These are phyloP conservation scores for Xylaria sp. DNA, from an alignment of 2,329 filamentous ascomycete genomes.

Conservation along the genomic window DNA sequence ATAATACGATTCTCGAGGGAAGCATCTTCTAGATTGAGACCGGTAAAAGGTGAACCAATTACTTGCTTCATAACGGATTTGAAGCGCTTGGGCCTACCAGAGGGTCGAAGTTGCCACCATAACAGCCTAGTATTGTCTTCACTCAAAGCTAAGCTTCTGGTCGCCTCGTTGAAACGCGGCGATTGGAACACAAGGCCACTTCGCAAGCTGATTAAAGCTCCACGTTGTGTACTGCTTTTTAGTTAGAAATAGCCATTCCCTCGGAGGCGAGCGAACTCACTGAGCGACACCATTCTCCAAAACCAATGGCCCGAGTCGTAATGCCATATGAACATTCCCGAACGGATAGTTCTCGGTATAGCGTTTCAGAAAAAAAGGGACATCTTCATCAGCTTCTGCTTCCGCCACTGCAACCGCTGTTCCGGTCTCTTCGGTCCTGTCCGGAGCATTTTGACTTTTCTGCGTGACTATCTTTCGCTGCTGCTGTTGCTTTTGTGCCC, in stretches of 20 bases:
- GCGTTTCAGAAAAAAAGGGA: slow-evolving; percentile 22
- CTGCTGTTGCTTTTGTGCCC: slow-evolving; percentile 1
- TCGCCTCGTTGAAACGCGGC: neutral
- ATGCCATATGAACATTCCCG: slow-evolving; percentile 23
- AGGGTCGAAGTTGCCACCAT: slow-evolving; percentile 18
- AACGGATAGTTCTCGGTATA: slow-evolving; percentile 22
- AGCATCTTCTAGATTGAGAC: slow-evolving; percentile 4
- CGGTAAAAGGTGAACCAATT: slow-evolving; percentile 17
- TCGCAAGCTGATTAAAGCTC: slow-evolving; percentile 16
- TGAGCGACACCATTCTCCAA: slow-evolving; percentile 22
- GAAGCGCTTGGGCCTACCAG: slow-evolving; percentile 15
- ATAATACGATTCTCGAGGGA: slow-evolving; percentile 14
- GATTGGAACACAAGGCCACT: neutral
- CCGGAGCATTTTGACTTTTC: slow-evolving; percentile 1
- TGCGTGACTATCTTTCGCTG: slow-evolving; percentile 18
- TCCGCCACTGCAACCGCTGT: slow-evolving; percentile 14
- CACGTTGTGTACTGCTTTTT: slow-evolving; percentile 12
- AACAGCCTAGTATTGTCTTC: slow-evolving; percentile 10
- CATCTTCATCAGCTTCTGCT: slow-evolving; percentile 17
- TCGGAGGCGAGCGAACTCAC: neutral
- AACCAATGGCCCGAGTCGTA: slow-evolving; percentile 20
- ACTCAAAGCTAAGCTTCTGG: slow-evolving; percentile 13
- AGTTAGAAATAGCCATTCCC: slow-evolving; percentile 1
- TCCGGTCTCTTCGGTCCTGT: slow-evolving; percentile 6
- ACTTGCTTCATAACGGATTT: slow-evolving; percentile 26